Evolutionary conservation across 2,329 filamentous ascomycete genomes (phyloP).

Genomic region (Arthrinium phaeospermum): DNA sequence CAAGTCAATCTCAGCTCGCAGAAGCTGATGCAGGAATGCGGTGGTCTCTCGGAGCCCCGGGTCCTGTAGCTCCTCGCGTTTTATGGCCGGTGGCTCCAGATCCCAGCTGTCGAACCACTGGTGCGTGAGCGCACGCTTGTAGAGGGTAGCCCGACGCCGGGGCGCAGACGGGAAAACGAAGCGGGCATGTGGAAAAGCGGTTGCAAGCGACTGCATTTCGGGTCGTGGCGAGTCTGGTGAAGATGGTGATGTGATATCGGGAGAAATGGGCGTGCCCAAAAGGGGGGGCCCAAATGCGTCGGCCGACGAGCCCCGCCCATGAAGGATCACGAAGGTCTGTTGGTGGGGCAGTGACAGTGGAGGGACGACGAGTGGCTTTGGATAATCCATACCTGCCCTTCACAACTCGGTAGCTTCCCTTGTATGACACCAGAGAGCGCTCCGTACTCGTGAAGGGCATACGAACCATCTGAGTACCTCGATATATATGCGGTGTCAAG

Average conservation of each 20-base stretch:
- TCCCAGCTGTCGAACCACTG: conserved; percentile 55
- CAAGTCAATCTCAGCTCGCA: conserved; percentile 42
- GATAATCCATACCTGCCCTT: neutral
- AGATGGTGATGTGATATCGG: neutral
- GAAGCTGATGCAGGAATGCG: conserved; percentile 44
- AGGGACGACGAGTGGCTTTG: conserved; percentile 24
- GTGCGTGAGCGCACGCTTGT: conserved; percentile 44
- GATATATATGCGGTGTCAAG: neutral
- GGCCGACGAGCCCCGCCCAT: conserved; percentile 53
- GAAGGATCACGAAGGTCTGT: conserved; percentile 55
- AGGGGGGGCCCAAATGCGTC: conserved; percentile 47
- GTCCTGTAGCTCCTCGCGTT: conserved; percentile 40
- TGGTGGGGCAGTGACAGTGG: conserved; percentile 39
- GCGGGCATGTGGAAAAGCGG: conserved; percentile 48
- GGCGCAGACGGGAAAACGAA: conserved; percentile 59
- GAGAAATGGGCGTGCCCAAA: conserved; percentile 35
- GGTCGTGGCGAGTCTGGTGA: conserved; percentile 18
- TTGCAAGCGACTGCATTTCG: conserved; percentile 33
- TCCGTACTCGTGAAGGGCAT: too few species aligned
- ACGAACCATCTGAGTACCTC: too few species aligned
- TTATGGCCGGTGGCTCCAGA: conserved; percentile 30
- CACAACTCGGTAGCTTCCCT: too few species aligned
- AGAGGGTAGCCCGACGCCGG: conserved; percentile 44
- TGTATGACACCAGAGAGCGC: too few species aligned
- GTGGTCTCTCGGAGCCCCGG: conserved; percentile 50